phyloP scores from a whole-genome alignment of 306 rosid species.

The Corylus americana region DNA sequence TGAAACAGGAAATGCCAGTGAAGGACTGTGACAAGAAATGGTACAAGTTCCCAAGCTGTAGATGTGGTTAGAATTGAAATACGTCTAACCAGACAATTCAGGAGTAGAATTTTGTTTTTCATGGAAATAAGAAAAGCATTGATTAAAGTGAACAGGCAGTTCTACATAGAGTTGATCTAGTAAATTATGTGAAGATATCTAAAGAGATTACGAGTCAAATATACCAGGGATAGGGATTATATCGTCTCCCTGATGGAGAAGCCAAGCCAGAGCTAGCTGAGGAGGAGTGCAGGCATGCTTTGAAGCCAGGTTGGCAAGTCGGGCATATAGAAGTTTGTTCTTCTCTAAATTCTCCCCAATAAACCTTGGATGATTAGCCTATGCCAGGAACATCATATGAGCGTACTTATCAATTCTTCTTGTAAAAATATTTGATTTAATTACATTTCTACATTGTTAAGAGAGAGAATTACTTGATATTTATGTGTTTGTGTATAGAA shows the following conservation, averaged over 20 bases:
- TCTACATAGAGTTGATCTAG: not conserved
- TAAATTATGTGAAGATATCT: not conserved
- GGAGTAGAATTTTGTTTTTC: not conserved
- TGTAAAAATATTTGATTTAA: not conserved
- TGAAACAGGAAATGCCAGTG: not conserved
- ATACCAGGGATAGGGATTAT: conserved; percentile 76
- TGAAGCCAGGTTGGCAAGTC: conserved; percentile 48
- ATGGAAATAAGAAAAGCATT: not conserved
- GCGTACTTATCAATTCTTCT: conserved; percentile 6
- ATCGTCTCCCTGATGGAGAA: conserved; percentile 65
- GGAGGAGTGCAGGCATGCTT: conserved; percentile 57
- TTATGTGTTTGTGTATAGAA: not conserved
- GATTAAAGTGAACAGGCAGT: not conserved
- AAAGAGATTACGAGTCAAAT: not conserved
- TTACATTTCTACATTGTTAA: not conserved
- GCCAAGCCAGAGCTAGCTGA: conserved; percentile 72
- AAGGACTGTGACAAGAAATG: not conserved
- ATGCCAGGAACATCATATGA: conserved; percentile 19
- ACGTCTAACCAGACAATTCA: not conserved
- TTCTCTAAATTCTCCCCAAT: conserved; percentile 61
- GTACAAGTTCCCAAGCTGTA: not conserved
- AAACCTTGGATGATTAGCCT: conserved; percentile 69
- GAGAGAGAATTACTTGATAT: conserved; percentile 4
- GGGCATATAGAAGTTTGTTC: conserved; percentile 51
- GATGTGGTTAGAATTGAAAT: not conserved